phyloP scores from a whole-genome alignment of 2,329 filamentous ascomycete genomes.

The Balansia obtecta region DNA sequence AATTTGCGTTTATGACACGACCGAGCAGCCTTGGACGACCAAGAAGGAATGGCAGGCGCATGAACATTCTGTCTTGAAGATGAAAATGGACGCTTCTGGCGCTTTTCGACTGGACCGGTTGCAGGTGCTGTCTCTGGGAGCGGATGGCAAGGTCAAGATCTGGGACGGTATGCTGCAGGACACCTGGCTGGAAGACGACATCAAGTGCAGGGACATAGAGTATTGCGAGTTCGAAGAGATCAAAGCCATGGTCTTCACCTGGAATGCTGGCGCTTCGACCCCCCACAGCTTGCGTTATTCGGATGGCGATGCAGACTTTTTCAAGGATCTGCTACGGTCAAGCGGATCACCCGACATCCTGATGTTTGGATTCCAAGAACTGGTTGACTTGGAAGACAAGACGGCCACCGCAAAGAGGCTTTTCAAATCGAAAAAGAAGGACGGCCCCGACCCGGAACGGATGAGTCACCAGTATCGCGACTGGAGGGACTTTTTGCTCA shows the following conservation, averaged over 20 bases:
- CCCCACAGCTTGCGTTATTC: constrained; percentile 66
- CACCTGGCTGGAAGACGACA: constrained; percentile 84
- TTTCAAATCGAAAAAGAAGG: constrained; percentile 82
- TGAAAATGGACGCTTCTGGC: constrained; percentile 68
- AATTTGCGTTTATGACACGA: constrained; percentile 84
- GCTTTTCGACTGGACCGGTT: constrained; percentile 74
- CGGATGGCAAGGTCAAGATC: constrained; percentile 68
- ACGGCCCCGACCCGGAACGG: constrained; percentile 67
- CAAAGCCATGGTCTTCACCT: constrained; percentile 72
- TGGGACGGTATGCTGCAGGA: constrained; percentile 94
- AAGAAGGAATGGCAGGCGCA: constrained; percentile 95
- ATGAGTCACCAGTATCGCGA: constrained; percentile 97
- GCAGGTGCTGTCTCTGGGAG: constrained; percentile 77
- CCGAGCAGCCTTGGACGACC: constrained; percentile 70
- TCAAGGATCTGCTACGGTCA: constrained; percentile 66
- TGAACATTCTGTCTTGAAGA: constrained; percentile 64
- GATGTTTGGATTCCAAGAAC: constrained; percentile 92
- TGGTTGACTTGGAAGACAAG: constrained; percentile 97
- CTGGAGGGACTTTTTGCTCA: constrained; percentile 83
- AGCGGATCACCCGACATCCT: constrained; percentile 76
- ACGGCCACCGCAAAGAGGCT: constrained; percentile 93
- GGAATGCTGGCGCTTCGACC: constrained; percentile 97
- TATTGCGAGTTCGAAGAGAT: constrained; percentile 82
- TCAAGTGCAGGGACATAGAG: constrained; percentile 71
- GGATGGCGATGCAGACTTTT: constrained; percentile 67